Evolutionary conservation across 148 eudicot genomes (phyloP).

Genomic region (Polygonum maritimum): DNA sequence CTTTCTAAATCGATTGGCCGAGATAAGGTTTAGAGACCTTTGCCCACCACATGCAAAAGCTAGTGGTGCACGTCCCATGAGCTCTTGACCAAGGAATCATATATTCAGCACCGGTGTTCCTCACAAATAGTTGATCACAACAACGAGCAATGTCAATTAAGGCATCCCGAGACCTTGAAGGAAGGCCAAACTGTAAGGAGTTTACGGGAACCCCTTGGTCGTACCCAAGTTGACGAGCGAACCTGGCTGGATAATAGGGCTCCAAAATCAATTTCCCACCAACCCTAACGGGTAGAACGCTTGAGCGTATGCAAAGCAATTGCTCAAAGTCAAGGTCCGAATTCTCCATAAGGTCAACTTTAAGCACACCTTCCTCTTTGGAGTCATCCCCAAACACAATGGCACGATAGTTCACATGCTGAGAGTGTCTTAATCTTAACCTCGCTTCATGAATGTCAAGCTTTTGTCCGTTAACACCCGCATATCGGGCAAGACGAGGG

Average conservation of each 20-base stretch:
- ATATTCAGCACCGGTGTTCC: background rate
- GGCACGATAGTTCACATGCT: background rate
- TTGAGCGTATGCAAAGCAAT: background rate
- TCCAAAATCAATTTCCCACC: background rate
- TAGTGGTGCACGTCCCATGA: background rate
- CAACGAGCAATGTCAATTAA: background rate
- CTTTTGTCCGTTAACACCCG: background rate
- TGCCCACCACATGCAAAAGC: background rate
- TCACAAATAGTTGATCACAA: background rate
- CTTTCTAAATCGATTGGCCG: background rate
- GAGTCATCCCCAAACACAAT: background rate
- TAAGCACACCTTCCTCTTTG: background rate
- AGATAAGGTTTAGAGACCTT: background rate
- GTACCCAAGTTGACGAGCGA: background rate
- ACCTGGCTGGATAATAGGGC: background rate
- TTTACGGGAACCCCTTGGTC: background rate
- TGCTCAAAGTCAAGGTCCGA: background rate
- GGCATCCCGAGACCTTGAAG: background rate
- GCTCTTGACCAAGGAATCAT: background rate
- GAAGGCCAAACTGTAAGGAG: background rate
- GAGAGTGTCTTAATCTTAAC: background rate
- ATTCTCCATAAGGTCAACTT: background rate
- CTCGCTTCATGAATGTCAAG: background rate
- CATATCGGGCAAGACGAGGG: background rate
- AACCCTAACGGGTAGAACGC: background rate